Percentiles rank a stretch among this genome's conserved stretches.
These are phyloP conservation scores for Aspergillus persii DNA, from an alignment of 2,329 filamentous ascomycete species.

Conservation along the genomic window DNA sequence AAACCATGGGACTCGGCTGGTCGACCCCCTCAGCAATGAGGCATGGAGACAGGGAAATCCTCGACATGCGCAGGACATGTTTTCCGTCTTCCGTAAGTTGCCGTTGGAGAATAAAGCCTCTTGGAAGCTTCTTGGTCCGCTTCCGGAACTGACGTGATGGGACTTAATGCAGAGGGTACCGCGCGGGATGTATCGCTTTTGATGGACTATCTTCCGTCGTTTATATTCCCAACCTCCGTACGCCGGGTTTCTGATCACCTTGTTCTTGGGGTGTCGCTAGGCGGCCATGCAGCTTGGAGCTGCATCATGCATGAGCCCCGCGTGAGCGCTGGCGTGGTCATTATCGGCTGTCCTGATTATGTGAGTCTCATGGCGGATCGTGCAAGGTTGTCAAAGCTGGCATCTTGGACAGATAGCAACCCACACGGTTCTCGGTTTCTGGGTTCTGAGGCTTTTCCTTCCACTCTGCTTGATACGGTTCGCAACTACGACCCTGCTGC, in stretches of 20 bases:
- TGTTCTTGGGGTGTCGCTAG: constrained; percentile 78
- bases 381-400: constrained; percentile 66
- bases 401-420: constrained; percentile 57
- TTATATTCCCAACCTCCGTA: constrained; percentile 60
- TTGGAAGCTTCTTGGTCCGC: background rate
- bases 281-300: constrained; percentile 87
- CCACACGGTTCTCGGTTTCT: constrained; percentile 64
- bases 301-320: constrained; percentile 73
- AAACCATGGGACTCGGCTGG: constrained; percentile 77
- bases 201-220: constrained; percentile 74
- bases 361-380: constrained; percentile 76
- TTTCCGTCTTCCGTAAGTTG: constrained; percentile 65
- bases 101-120: background rate
- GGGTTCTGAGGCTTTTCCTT: constrained; percentile 75
- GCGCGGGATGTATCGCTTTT: constrained; percentile 72
- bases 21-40: constrained; percentile 67
- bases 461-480: constrained; percentile 62
- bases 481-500: constrained; percentile 71
- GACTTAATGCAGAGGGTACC: constrained; percentile 53
- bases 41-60: constrained; percentile 77
- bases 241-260: constrained; percentile 60
- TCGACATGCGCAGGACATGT: constrained; percentile 89
- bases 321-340: constrained; percentile 71
- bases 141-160: background rate
- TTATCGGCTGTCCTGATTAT: constrained; percentile 91